Conservation (phyloP, 495 filamentous ascomycete species). For the Hapsidospora chrysogenum region DNA sequence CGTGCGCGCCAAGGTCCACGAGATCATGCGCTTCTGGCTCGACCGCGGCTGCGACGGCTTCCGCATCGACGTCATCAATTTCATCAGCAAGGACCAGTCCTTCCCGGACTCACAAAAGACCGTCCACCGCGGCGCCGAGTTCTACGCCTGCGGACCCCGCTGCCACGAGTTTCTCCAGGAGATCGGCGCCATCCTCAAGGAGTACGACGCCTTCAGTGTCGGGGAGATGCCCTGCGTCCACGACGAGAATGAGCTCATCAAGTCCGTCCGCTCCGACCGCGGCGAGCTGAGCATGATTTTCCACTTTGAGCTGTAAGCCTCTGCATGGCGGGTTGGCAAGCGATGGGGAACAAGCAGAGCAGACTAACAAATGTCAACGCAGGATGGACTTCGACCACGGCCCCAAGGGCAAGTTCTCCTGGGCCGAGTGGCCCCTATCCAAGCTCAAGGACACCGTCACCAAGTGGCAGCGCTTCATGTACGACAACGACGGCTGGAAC, state of each 20-base stretch:
- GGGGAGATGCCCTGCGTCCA: slow-evolving; percentile 55
- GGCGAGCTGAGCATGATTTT: slow-evolving; percentile 62
- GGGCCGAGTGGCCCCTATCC: slow-evolving; percentile 28
- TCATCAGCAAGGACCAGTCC: slow-evolving; percentile 40
- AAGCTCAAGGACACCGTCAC: slow-evolving; percentile 40
- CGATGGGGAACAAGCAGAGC: neutral
- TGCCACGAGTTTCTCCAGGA: slow-evolving; percentile 50
- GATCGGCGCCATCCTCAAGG: slow-evolving; percentile 43
- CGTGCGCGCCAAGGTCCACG: slow-evolving; percentile 35
- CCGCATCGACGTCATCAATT: slow-evolving; percentile 46
- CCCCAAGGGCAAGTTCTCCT: slow-evolving; percentile 19
- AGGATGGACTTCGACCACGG: slow-evolving; percentile 43
- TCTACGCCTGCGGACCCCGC: slow-evolving; percentile 46
- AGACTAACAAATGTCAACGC: slow-evolving; percentile 27
- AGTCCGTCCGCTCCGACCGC: slow-evolving; percentile 37
- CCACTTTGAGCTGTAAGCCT: slow-evolving; percentile 38
- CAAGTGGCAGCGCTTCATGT: slow-evolving; percentile 53
- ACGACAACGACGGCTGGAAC: slow-evolving; percentile 55
- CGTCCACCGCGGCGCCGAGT: slow-evolving; percentile 36
- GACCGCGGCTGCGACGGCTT: slow-evolving; percentile 40
- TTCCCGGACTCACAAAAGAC: slow-evolving; percentile 35
- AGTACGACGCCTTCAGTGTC: slow-evolving; percentile 53
- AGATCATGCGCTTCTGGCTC: slow-evolving; percentile 42
- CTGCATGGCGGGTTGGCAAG: neutral
- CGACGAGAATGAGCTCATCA: slow-evolving; percentile 38